These are phyloP conservation scores for Suillus subaureus DNA, from an alignment of 768 basidiomycete genomes.

Conservation along the genomic window DNA sequence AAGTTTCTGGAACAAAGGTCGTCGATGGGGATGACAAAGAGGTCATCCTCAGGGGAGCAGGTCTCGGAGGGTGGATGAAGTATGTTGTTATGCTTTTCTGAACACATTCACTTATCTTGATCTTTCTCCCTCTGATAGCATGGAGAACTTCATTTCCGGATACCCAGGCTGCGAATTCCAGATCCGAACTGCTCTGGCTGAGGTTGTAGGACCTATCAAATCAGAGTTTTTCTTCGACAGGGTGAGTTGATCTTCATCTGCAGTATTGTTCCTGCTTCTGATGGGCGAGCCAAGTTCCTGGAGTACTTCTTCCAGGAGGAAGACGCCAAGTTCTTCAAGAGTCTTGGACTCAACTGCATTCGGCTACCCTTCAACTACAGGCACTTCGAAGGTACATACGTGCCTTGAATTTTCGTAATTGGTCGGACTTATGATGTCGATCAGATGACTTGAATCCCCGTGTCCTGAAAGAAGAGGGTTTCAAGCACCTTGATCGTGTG, in stretches of 20 bases:
- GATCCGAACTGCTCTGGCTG: constrained; percentile 69
- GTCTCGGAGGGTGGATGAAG: constrained; percentile 89
- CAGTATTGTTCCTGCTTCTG: not conserved
- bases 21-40: constrained; percentile 59
- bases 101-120: constrained; percentile 8
- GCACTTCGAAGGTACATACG: constrained; percentile 55
- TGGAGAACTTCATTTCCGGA: constrained; percentile 80
- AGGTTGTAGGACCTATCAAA: constrained; percentile 65
- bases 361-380: constrained; percentile 76
- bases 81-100: constrained; percentile 41
- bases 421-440: constrained; percentile 12
- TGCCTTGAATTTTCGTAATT: not conserved
- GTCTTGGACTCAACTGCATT: constrained; percentile 78
- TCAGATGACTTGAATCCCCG: constrained; percentile 77
- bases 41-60: constrained; percentile 68
- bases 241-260: constrained; percentile 37
- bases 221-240: constrained; percentile 85
- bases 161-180: constrained; percentile 84
- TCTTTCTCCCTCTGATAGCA: constrained; percentile 38
- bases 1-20: constrained; percentile 59
- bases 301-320: constrained; percentile 81
- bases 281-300: constrained; percentile 55
- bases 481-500: constrained; percentile 84
- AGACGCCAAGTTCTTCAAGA: constrained; percentile 78
- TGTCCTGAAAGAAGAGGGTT: constrained; percentile 71